Base-by-base conservation (phyloP, 371 early-diverging fungal species). In the Saksenaea vasiformis region DNA sequence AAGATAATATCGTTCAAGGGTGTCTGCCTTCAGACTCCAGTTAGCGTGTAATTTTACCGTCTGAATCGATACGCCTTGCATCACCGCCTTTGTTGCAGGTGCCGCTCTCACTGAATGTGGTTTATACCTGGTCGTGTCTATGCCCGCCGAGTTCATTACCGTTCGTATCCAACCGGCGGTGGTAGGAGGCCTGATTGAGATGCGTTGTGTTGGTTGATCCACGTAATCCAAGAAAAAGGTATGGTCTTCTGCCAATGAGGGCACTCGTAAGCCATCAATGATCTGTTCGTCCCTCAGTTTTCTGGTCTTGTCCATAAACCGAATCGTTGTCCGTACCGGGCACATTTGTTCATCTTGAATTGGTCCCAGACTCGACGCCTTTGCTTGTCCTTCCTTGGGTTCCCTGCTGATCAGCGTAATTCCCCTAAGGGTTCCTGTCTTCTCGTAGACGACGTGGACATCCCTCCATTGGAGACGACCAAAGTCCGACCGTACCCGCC, bases 331-430 rank as follows among this genome's bases (percentile, higher is more conserved):
- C 0, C 44, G 11, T 5, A 60, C 43, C 8, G 62, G 64, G 41
- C 62, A 64, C 36, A 72, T 1, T 0, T 31, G 4, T 8, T 43
- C 9, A 0, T 61, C 61, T 22, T 54, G 19, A 14, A 64, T 56
- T 3, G 31, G 2, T 1, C 66, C 64, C 1, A 70, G 38, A 14
- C 24, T 58, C 17, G 60, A 54, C 0, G 26, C 7, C 37, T 70
- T 69, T 15, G 51, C 5, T 38, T 67, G 61, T 0, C 28, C 51
- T 60, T 68, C 69, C 27, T 72, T 72, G 8, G 64, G 61, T 51
- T 61, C 56, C 9, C 69, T 5, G 1, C 8, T 8, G 17, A 47
- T 36, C 17, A 61, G 1, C 4, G 61, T 58, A 10, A 58, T 51
- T 1, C 47, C 64, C 19, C 7, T 36, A 35, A 1, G 4, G n/a